Evolutionary conservation across 192 early-diverging fungal genomes (phyloP).

Genomic region (Jimgerdemannia flammicorona): DNA sequence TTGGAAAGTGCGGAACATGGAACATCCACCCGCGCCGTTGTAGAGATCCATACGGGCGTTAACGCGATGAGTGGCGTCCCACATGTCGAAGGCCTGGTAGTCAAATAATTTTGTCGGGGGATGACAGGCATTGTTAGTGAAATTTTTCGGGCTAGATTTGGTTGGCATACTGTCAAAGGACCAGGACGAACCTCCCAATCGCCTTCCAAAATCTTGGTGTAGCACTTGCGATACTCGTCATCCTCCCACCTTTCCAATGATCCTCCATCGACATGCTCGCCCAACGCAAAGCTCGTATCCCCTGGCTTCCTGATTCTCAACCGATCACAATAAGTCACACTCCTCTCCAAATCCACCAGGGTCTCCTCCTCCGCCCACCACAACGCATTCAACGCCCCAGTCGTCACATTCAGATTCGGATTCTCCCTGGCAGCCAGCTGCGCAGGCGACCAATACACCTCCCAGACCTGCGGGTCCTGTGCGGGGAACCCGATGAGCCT

Average conservation of each 20-base stretch:
- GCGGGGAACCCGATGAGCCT: slow-evolving; percentile 3
- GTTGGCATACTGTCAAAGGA: not conserved
- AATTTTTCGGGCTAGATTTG: too few relatives aligned
- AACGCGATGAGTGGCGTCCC: slow-evolving; percentile 26
- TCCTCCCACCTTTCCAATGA: slow-evolving; percentile 30
- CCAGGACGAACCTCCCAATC: slow-evolving; percentile 18
- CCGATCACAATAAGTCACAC: slow-evolving; percentile 26
- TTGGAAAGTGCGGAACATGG: slow-evolving; percentile 28
- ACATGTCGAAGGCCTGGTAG: slow-evolving; percentile 20
- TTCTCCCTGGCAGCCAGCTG: slow-evolving; percentile 18
- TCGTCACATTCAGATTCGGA: slow-evolving; percentile 15
- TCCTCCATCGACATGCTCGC: slow-evolving; percentile 22
- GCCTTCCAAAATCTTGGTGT: slow-evolving; percentile 20
- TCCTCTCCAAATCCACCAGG: slow-evolving; percentile 20
- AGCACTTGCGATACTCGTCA: slow-evolving; percentile 24
- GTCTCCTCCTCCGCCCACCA: slow-evolving; percentile 17
- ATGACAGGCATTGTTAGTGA: too few relatives aligned
- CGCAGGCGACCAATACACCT: slow-evolving; percentile 24
- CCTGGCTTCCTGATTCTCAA: slow-evolving; percentile 19
- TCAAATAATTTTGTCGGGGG: not conserved
- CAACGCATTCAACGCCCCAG: slow-evolving; percentile 20
- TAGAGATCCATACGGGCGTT: slow-evolving; percentile 25
- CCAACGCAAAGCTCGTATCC: slow-evolving; percentile 20
- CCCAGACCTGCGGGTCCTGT: slow-evolving; percentile 20
- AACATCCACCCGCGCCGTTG: slow-evolving; percentile 14